Evolutionary conservation across 1,139 yeast species (phyloP).

Genomic region (Pichia sp.): DNA sequence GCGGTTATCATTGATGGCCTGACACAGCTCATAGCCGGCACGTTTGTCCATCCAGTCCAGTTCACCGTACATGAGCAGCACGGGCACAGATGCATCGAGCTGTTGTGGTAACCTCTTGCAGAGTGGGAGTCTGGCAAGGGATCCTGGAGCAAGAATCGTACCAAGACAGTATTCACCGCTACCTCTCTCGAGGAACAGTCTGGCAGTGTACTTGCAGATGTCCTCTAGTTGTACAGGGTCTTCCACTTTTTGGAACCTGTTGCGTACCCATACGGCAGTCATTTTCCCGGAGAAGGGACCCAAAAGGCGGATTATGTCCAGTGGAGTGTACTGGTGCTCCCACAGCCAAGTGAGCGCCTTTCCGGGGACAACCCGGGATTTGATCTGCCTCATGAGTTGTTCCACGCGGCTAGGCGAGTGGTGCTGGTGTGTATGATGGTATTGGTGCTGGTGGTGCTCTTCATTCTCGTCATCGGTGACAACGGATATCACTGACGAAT

Average conservation of each 20-base stretch:
- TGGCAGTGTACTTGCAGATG: conserved; percentile 36
- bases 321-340: conserved; percentile 37
- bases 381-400: conserved; percentile 11
- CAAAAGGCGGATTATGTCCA: conserved; percentile 35
- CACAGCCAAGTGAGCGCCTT: conserved; percentile 34
- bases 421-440: conserved; percentile 3
- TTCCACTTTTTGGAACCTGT: conserved; percentile 38
- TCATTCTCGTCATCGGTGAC: too few relatives aligned
- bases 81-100: conserved; percentile 29
- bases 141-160: conserved; percentile 46
- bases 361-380: conserved; percentile 32
- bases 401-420: conserved; percentile 7
- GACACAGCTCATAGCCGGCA: conserved; percentile 55
- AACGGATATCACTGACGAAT: too few relatives aligned
- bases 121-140: conserved; percentile 71
- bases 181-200: conserved; percentile 35
- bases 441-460: neutral
- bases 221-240: conserved; percentile 35
- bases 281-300: conserved; percentile 45
- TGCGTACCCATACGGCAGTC: conserved; percentile 38
- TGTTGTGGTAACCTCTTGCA: conserved; percentile 46
- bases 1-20: conserved; percentile 29
- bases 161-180: conserved; percentile 28
- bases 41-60: conserved; percentile 79
- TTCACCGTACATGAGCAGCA: conserved; percentile 65